Conservation (phyloP, 2,329 filamentous ascomycete genomes). For the Exophiala xenobiotica region DNA sequence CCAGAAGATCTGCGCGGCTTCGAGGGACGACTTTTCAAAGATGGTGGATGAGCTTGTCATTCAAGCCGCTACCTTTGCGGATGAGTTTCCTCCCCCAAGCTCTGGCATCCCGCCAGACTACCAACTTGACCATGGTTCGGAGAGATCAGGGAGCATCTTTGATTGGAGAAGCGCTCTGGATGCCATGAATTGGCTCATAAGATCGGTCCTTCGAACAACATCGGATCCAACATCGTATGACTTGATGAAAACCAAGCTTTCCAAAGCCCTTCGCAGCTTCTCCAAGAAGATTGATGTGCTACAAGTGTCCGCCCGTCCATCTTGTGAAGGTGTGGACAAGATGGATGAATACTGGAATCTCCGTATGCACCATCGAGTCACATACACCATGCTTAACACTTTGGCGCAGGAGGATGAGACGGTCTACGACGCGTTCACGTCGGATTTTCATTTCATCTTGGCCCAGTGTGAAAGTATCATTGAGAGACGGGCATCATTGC, state of each 20-base stretch:
- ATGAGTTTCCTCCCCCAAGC: slow-evolving; percentile 9
- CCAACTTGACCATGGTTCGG: slow-evolving; percentile 4
- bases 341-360: slow-evolving; percentile 6
- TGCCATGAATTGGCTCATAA: slow-evolving; percentile 6
- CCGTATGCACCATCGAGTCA: slow-evolving; percentile 8
- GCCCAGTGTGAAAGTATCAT: slow-evolving; percentile 5
- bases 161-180: slow-evolving; percentile 1
- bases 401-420: slow-evolving; percentile 3
- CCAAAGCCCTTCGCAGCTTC: neutral
- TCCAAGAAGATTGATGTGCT: slow-evolving; percentile 1
- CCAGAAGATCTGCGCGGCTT: no score
- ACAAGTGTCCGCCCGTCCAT: neutral
- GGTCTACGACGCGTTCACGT: slow-evolving; percentile 7
- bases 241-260: neutral
- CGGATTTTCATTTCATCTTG: slow-evolving; percentile 10
- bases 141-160: neutral
- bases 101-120: slow-evolving; percentile 3
- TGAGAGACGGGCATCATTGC: neutral
- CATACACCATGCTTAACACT: slow-evolving; percentile 8
- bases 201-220: slow-evolving; percentile 6
- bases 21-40: no score
- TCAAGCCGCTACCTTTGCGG: slow-evolving; percentile 11
- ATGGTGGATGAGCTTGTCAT: slow-evolving; percentile 8
- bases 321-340: neutral
- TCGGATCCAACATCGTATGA: neutral